Evolutionary conservation across 2,329 filamentous ascomycete genomes (phyloP), one percentile per base, ranked within the genome.

Genomic region (Talaromyces sp.): DNA sequence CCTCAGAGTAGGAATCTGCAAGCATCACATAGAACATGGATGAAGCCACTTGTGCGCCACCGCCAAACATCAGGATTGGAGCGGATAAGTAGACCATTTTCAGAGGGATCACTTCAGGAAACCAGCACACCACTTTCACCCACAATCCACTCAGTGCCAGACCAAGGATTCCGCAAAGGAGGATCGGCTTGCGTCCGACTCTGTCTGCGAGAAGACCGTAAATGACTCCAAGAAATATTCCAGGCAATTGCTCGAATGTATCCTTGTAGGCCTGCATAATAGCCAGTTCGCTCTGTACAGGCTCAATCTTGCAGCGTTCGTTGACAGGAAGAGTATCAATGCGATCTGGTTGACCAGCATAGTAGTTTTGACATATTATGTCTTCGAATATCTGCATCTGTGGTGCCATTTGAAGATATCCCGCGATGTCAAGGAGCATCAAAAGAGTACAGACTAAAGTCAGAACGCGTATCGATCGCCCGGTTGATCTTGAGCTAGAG

Each of bases 211-310:
- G 62, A 3, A 73, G 61, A 1, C 72, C 72, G 33, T 71, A 73
- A 1, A 70, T 67, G 7, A 73, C 63, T 3, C 69, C 67, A 37
- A 73, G 56, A 3, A 72, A 8, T n/a, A 73, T 69, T 2, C 59
- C 59, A 2, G 59, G 59, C 12, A 61, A 25, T 9, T 61, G 59
- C 16, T 67, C 67, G 14, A 69, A 64, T 14, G 67, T 70, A 25
- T 70, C 68, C 50, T 72, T 71, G 55, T 69, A 72, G 1, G 70
- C 72, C 23, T 67, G 63, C 9, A 74, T 44, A 11, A 73, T 58
- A 5, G 72, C 72, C 56, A 73, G 39, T 50, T 74, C 69, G n/a
- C 65, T 69, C 52, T 74, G 72, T 4, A 74, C 67, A 14, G 61
- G 58, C 25, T 70, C 72, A 3, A 69, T 68, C 66, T 74, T 73